These are phyloP conservation scores for Caryopteris hybrid DNA, from an alignment of 305 asterid genomes.

Conservation along the genomic window DNA sequence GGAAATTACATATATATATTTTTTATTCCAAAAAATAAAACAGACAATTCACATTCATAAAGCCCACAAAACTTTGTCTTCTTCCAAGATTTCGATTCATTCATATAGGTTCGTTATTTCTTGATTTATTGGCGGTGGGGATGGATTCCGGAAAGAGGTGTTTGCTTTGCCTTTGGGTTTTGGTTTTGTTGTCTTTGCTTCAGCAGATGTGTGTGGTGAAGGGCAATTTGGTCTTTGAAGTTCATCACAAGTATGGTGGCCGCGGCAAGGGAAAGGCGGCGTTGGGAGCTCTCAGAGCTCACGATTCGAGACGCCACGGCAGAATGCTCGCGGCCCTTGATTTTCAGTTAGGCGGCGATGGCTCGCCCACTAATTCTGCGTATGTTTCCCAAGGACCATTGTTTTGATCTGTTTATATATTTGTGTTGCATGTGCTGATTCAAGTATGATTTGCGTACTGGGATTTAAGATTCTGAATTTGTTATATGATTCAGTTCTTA, in stretches of 20 bases:
- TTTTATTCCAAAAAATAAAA: slow-evolving; percentile 2
- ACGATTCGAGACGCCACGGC: slow-evolving; percentile 80
- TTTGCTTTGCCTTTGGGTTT: slow-evolving; percentile 27
- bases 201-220: slow-evolving; percentile 30
- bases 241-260: slow-evolving; percentile 72
- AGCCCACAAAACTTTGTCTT: slow-evolving; percentile 11
- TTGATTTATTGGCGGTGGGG: slow-evolving; percentile 22
- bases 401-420: slow-evolving; percentile 7
- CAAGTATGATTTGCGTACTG: not conserved
- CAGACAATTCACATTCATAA: slow-evolving; percentile 19
- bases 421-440: slow-evolving; percentile 10
- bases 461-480: no score
- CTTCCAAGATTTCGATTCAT: slow-evolving; percentile 16
- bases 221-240: slow-evolving; percentile 70
- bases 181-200: slow-evolving; percentile 30
- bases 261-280: slow-evolving; percentile 32
- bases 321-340: slow-evolving; percentile 82
- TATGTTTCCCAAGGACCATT: slow-evolving; percentile 27
- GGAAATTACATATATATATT: slow-evolving; percentile 22
- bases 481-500: not conserved
- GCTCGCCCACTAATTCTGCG: slow-evolving; percentile 81
- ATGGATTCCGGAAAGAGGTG: slow-evolving; percentile 48
- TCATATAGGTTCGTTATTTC: slow-evolving; percentile 9
- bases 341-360: slow-evolving; percentile 74
- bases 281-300: slow-evolving; percentile 55